Conservation (phyloP, 2,329 filamentous ascomycete species). For the Pseudogymnoascus sp. region DNA sequence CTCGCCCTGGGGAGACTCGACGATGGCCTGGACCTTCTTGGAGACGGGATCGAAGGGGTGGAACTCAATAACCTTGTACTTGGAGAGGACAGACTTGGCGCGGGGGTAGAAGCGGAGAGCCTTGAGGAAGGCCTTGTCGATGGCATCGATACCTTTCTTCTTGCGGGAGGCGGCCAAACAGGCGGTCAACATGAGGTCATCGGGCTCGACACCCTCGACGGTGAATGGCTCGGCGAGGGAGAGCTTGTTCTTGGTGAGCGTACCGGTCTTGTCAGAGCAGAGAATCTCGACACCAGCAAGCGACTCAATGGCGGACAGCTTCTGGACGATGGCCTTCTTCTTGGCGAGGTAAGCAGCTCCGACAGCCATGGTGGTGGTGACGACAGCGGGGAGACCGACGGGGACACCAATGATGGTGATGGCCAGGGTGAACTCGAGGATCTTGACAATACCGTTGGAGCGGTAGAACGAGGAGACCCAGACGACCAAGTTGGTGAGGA, state of each 20-base stretch:
- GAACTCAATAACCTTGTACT: constrained; percentile 81
- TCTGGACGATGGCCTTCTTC: constrained; percentile 90
- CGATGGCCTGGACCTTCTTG: constrained; percentile 82
- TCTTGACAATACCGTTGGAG: constrained; percentile 68
- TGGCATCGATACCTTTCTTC: constrained; percentile 92
- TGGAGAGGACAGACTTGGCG: constrained; percentile 70
- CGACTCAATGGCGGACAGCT: constrained; percentile 85
- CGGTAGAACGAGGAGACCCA: constrained; percentile 87
- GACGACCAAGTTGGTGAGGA: constrained; percentile 71
- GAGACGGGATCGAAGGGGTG: constrained; percentile 86
- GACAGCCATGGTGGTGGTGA: constrained; percentile 92
- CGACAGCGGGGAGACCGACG: constrained; percentile 86
- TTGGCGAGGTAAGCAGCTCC: constrained; percentile 85
- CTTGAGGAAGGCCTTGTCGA: constrained; percentile 92
- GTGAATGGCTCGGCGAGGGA: constrained; percentile 79
- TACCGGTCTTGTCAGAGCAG: constrained; percentile 91
- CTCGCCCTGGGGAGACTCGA: constrained; percentile 76
- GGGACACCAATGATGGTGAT: constrained; percentile 90
- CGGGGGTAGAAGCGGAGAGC: constrained; percentile 72
- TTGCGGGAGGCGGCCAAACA: constrained; percentile 85
- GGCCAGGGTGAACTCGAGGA: constrained; percentile 77
- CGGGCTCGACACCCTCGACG: constrained; percentile 70
- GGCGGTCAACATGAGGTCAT: constrained; percentile 87
- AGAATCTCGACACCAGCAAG: constrained; percentile 89
- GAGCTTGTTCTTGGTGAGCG: constrained; percentile 89